Base-by-base conservation (phyloP, 768 basidiomycete genomes). In the Termitomyces sp. region DNA sequence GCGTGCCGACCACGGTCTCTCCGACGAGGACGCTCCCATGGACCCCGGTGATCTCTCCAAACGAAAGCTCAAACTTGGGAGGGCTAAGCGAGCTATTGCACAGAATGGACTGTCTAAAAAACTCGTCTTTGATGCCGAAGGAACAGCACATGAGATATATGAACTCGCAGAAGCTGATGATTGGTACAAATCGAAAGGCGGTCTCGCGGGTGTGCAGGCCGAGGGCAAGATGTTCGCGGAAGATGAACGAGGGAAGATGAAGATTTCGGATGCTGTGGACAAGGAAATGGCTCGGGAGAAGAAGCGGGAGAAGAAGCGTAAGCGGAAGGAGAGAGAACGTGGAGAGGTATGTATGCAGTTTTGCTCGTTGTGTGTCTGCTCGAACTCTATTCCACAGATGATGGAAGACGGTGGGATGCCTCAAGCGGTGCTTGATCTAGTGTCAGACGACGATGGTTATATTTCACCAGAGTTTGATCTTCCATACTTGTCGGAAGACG, bases 41-140 rank as follows among this genome's bases (percentile, higher is more conserved):
- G 69, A 69, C 15, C 65, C 71, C 43, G 71, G 69, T 7, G 75
- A 88, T 59, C 65, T 90, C n/a, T 97, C 94, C 17, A 96, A 92
- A 67, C 87, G 96, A 38, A 94, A 95, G 68, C 78, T 81, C 56
- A 91, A 87, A 69, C 74, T 89, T 58, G 84, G 85, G 1, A 75
- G 74, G 55, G 86, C 88, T 40, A 91, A 92, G 68, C 89, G 87
- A 61, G 82, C 83, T 30, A 74, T 89, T 54, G 69, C 83, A 28
- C 86, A 86, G 59, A 80, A 85, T 1, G 83, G 82, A 12, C 63
- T 78, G 53, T 75, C 82, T 4, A 82, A 80, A 57, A 97, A 93
- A 70, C 76, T 96, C 35, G 73, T 97, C 7, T 99, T 97, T 64
- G 95, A 98, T 64, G 94, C 94, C 21, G 87, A 87, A 8, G 94